Conservation (phyloP, 805 yeast species). For the Komagataella phaffii region DNA sequence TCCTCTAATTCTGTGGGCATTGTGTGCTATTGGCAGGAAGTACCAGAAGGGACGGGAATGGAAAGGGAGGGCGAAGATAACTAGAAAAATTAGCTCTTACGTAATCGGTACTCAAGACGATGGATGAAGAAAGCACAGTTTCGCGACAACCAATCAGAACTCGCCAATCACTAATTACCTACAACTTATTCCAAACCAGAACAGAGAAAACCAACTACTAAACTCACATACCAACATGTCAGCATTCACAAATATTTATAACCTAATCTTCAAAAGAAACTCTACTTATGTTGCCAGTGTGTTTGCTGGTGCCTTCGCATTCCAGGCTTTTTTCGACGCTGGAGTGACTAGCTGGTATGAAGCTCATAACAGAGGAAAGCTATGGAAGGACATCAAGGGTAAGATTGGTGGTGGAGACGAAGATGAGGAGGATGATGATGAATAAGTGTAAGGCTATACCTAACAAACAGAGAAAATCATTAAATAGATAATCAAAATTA, state of each 20-base stretch:
- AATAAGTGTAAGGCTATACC: slow-evolving; percentile 6
- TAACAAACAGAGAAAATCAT: not conserved
- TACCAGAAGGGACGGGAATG: not conserved
- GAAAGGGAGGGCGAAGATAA: not conserved
- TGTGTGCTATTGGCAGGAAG: not conserved
- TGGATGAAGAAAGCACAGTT: not conserved
- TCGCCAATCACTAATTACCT: not conserved
- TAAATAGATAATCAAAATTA: not conserved
- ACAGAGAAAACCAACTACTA: not conserved
- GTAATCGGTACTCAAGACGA: not conserved
- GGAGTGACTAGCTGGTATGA: slow-evolving; percentile 62
- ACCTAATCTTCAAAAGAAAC: slow-evolving; percentile 77
- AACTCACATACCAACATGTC: slow-evolving; percentile 2
- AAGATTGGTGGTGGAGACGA: slow-evolving; percentile 42
- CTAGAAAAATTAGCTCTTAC: not conserved
- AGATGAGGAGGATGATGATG: slow-evolving; percentile 44
- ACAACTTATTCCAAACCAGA: not conserved
- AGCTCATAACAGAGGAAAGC: slow-evolving; percentile 70
- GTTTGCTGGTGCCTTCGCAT: slow-evolving; percentile 73
- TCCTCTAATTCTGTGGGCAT: slow-evolving; percentile 33
- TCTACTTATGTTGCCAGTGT: slow-evolving; percentile 75
- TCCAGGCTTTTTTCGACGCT: slow-evolving; percentile 65
- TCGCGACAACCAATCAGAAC: not conserved
- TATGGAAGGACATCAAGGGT: slow-evolving; percentile 71
- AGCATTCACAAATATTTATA: slow-evolving; percentile 36